Evolutionary conservation across 2,329 filamentous ascomycete species (phyloP), one percentile per base, ranked within the genome.

Genomic region (Neobulgaria alba): DNA sequence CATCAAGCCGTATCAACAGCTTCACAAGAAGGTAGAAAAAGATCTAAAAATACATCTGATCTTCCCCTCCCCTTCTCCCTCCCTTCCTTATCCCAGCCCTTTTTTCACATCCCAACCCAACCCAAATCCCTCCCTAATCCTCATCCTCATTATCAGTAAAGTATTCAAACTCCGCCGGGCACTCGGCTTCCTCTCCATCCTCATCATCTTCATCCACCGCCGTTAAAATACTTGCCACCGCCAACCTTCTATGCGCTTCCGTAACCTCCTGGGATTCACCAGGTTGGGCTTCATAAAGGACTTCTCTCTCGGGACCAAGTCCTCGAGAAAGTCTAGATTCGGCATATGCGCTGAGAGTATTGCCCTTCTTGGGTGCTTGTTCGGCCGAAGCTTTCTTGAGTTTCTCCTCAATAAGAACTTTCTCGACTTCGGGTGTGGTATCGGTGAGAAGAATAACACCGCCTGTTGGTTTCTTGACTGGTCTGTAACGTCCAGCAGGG

Each of bases 381-480:
- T 81, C 77, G 0, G 69, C 77, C 1, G 73, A 72, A 3, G 74
- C 72, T 63, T 93, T 95, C 73, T 89, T 92, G 31, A 94, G 77
- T 68, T 93, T 95, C 63, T 96, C 79, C 61, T 96, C 92, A 35
- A 98, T 75, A 5, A 92, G 73, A 14, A 79, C 69, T 62, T 94
- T 93, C 35, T 79, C 66, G 61, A 94, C 83, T 1, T 79, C 75
- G 1, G 88, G 84, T 50, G 82, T 75, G 10, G 81, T 88, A 61
- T 98, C 92, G 41, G 85, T 73, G 16, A 98, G 77, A n/a, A 98
- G 74, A 23, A 96, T 79, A 29, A 94, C 87, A 51, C 92, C 92
- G 51, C 92, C 90, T 31, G 90, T 96, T 48, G 90, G 86, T 84
- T 94, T 81, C 68, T 85, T 86, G 46, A 96, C 89, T 26, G 92